Evolutionary conservation across 2,329 filamentous ascomycete species (phyloP).

Genomic region (Cercospora brassicicola): DNA sequence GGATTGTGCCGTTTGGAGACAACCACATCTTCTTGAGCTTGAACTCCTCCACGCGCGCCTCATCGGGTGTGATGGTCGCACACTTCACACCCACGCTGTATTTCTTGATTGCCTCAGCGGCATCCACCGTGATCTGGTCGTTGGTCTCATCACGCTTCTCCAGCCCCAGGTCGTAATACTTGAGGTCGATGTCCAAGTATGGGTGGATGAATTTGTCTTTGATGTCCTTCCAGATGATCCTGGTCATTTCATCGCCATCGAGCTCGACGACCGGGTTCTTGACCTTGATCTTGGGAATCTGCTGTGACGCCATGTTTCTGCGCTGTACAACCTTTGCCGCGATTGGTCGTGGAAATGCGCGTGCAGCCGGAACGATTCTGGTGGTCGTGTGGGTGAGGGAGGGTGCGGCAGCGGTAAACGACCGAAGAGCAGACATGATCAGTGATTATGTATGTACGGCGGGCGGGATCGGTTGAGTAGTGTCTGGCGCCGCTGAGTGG

Average conservation of each 20-base stretch:
- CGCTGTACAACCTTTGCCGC: constrained; percentile 39
- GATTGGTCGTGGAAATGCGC: constrained; percentile 36
- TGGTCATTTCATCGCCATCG: constrained; percentile 93
- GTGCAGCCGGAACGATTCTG: constrained; percentile 25
- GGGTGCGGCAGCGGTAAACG: constrained; percentile 19
- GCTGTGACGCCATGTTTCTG: constrained; percentile 41
- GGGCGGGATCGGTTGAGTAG: constrained; percentile 17
- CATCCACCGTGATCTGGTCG: constrained; percentile 92
- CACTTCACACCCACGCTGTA: constrained; percentile 99
- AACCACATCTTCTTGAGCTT: constrained; percentile 99
- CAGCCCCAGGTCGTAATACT: constrained; percentile 66
- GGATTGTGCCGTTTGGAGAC: constrained; percentile 87
- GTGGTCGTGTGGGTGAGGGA: constrained; percentile 21
- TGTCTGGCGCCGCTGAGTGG: constrained; percentile 1
- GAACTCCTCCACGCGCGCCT: constrained; percentile 95
- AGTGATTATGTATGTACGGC: constrained; percentile 1
- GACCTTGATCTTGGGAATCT: constrained; percentile 89
- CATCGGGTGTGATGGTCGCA: constrained; percentile 97
- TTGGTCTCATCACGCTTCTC: constrained; percentile 94
- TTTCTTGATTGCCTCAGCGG: constrained; percentile 97
- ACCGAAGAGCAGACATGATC: constrained; percentile 31
- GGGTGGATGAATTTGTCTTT: constrained; percentile 98
- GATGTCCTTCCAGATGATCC: constrained; percentile 98
- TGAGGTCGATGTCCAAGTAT: constrained; percentile 95
- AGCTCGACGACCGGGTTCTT: constrained; percentile 98